A percentile compares a stretch with the other conserved stretches of the same genome.
These are phyloP conservation scores for Populus euphratica DNA, from an alignment of 345 rosid species.

Conservation along the genomic window DNA sequence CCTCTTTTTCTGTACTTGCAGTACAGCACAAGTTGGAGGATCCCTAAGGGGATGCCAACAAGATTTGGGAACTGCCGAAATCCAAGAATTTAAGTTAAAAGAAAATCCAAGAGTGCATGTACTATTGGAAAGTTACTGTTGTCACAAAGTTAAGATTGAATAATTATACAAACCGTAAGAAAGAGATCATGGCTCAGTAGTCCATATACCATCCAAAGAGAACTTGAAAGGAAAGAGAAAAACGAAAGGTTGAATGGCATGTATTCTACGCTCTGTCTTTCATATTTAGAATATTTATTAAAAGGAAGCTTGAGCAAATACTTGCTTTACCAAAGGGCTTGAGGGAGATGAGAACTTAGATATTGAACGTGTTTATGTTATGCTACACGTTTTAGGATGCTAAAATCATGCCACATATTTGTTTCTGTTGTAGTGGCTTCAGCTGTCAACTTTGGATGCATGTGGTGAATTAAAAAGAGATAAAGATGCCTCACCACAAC, in stretches of 20 bases:
- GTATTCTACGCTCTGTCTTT: slow-evolving; percentile 72
- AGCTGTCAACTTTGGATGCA: not conserved
- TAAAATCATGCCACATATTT: not conserved
- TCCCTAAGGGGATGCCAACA: slow-evolving; percentile 62
- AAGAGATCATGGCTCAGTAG: slow-evolving; percentile 69
- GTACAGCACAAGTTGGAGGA: slow-evolving; percentile 63
- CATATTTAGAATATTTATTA: not conserved
- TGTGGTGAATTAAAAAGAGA: not conserved
- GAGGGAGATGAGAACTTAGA: not conserved
- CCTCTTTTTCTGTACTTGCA: slow-evolving; percentile 56
- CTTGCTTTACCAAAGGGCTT: not conserved
- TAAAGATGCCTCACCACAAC: slow-evolving; percentile 48
- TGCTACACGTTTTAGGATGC: not conserved
- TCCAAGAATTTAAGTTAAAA: not conserved
- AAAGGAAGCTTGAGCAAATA: not conserved
- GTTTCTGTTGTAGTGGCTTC: not conserved
- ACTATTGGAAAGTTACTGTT: not conserved
- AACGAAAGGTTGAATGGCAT: slow-evolving; percentile 88
- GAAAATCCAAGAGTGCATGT: not conserved
- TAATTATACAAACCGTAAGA: slow-evolving; percentile 53
- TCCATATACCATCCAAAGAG: slow-evolving; percentile 74
- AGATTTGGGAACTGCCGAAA: slow-evolving; percentile 65
- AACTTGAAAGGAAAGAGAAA: slow-evolving; percentile 68
- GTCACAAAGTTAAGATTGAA: not conserved
- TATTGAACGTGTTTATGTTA: not conserved